Base-by-base conservation (phyloP, 2,329 filamentous ascomycete species). In the Penicillium sp. region DNA sequence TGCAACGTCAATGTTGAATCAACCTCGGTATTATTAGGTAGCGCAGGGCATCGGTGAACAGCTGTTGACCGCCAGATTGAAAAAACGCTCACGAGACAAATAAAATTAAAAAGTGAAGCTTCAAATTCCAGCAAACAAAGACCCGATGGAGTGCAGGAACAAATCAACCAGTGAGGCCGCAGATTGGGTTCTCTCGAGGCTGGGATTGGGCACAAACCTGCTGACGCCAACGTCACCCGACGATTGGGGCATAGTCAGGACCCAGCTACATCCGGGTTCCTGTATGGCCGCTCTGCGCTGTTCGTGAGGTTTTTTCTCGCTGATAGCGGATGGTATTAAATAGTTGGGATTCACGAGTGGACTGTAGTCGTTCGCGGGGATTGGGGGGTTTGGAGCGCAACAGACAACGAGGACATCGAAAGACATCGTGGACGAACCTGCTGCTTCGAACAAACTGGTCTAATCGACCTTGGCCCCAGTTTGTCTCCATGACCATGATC, bases 191-290 rank as follows among this genome's bases (percentile, higher is more conserved):
- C 41, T 50, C 46, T 47, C 51, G 41, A 61, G 60, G 58, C 57
- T 61, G 57, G 61, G 58, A 66, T 63, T 60, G 62, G 59, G 60
- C 63, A 62, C 48, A 64, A 62, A 41, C 35, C 38, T 46, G 47
- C 43, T 43, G 36, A 44, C 55, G 36, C 54, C 27, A 52, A 46
- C 41, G 51, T 54, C 58, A 50, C 42, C 41, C 45, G 18, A 53
- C 55, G 39, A 41, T 49, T 49, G 47, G 47, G 36, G 36, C 41
- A 30, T 29, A 34, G 32, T 29, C 2, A 55, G 36, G 40, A 55
- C 29, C 51, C 57, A 48, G 18, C 47, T 30, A 29, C 16, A 14
- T 26, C 34, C 9, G 34, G 16, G 7, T 26, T 53, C 34, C 39
- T 38, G 45, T 39, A 39, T 52, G 49, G 50, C 14, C 41, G 19